Base-by-base conservation (phyloP, 2,329 filamentous ascomycete genomes). In the Xylariomycetidae sp. region DNA sequence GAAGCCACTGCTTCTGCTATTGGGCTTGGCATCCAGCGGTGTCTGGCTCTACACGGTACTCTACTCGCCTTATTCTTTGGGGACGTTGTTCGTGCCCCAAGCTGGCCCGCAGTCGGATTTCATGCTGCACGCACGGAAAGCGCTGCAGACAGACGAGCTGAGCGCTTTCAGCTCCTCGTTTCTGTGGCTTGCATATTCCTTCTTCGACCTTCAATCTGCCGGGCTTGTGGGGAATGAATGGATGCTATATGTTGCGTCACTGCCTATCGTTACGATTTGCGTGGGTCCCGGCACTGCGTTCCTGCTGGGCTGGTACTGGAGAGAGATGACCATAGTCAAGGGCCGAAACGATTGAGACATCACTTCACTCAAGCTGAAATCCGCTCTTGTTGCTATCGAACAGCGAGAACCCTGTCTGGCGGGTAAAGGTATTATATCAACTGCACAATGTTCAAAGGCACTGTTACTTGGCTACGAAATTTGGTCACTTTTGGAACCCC, bases 171-270 rank as follows among this genome's bases (percentile, higher is more conserved):
- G n/a, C 17, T 34, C 27, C 26, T 32, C 36, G 3, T 29, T 44
- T 9, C 17, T 44, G n/a, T 47, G 44, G 44, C 19, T 44, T 10
- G 14, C 26, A 2, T 47, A 44, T 25, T 42, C 39, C 3, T 43
- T 43, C 25, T 30, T 38, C 12, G 40, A 46, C 18, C 37, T 46
- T 10, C 16, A 29, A 10, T 14, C 3, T 16, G 29, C 36, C 5
- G 36, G 34, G 6, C n/a, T 43, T 5, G 10, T 42, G 12, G 31
- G 32, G 13, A 37, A 23, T 2, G 30, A 22, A 2, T 38, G 35
- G 35, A 8, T 42, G 4, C 37, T 25, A 13, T 26, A 30, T 10
- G 17, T 36, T 12, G 36, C 31, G n/a, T 18, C 32, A 2, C 20
- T 46, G 10, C 34, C 38, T 3, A 20, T 40, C 7, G 12, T 31